phyloP scores from a whole-genome alignment of 2,329 filamentous ascomycete genomes.

The Neofusicoccum laricinum region DNA sequence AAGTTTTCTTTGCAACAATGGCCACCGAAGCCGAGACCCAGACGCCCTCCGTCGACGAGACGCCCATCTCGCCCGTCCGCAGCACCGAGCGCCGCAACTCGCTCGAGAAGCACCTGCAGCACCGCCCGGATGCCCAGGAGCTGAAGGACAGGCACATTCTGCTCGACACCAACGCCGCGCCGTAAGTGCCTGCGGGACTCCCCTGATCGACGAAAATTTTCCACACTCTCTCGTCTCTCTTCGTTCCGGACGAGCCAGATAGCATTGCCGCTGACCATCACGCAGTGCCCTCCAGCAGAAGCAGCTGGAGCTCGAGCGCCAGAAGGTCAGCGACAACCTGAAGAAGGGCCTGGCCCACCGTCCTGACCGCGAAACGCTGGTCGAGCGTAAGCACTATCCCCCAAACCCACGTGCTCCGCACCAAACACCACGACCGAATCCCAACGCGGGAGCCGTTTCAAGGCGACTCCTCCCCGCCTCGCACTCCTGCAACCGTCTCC shows the following conservation, averaged over 20 bases:
- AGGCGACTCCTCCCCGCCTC: neutral
- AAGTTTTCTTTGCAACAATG: neutral
- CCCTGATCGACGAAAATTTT: neutral
- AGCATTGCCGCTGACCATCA: neutral
- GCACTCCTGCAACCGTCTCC: neutral
- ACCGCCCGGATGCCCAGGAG: conserved; percentile 54
- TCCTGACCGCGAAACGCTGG: conserved; percentile 68
- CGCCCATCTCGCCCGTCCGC: conserved; percentile 41
- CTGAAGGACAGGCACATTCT: conserved; percentile 68
- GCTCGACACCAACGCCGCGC: conserved; percentile 64
- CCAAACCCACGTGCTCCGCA: conserved; percentile 1
- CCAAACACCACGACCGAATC: neutral
- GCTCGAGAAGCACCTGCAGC: conserved; percentile 48
- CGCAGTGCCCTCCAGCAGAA: conserved; percentile 60
- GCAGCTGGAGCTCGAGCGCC: conserved; percentile 62
- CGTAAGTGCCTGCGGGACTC: conserved; percentile 46
- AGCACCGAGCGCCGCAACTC: conserved; percentile 56
- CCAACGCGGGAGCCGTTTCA: neutral
- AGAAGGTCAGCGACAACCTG: conserved; percentile 60
- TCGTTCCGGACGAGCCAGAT: neutral
- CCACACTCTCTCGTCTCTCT: neutral
- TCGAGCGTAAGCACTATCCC: conserved; percentile 63
- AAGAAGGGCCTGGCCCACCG: conserved; percentile 63
- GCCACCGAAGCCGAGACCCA: conserved; percentile 16
- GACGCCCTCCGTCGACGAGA: conserved; percentile 32